Conservation (phyloP, 1,139 yeast species). For the Pichia sp. region DNA sequence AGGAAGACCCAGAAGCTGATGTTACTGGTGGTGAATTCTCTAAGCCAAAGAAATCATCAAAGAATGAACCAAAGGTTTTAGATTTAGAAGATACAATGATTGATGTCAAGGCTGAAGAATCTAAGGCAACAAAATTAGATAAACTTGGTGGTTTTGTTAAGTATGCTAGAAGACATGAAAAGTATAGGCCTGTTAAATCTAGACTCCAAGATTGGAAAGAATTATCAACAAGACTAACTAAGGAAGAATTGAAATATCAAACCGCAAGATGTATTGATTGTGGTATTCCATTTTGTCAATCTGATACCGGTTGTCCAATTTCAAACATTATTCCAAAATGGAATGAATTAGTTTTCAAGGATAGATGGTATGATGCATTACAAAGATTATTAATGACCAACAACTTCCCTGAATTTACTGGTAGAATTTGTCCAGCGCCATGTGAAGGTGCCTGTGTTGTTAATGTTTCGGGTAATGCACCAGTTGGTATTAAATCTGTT, state of each 20-base stretch:
- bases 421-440: slow-evolving; percentile 98
- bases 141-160: slow-evolving; percentile 88
- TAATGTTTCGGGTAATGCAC: slow-evolving; percentile 81
- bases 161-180: slow-evolving; percentile 83
- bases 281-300: slow-evolving; percentile 98
- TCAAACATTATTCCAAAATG: slow-evolving; percentile 96
- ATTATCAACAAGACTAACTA: slow-evolving; percentile 71
- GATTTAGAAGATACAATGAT: slow-evolving; percentile 87
- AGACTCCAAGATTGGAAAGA: slow-evolving; percentile 93
- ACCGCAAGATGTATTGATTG: slow-evolving; percentile 99
- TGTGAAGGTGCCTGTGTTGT: slow-evolving; percentile 98
- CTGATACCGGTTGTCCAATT: slow-evolving; percentile 97
- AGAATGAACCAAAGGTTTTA: slow-evolving; percentile 72
- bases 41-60: slow-evolving; percentile 36
- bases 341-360: slow-evolving; percentile 93
- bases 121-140: slow-evolving; percentile 59
- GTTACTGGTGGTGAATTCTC: slow-evolving; percentile 78
- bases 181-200: slow-evolving; percentile 68
- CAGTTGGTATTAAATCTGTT: slow-evolving; percentile 93
- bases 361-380: slow-evolving; percentile 91
- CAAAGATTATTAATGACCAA: slow-evolving; percentile 92
- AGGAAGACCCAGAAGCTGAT: slow-evolving; percentile 78
- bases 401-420: slow-evolving; percentile 97
- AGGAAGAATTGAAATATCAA: slow-evolving; percentile 81
- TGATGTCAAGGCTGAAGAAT: slow-evolving; percentile 59